A percentile compares a stretch with the other conserved stretches of the same genome.
Evolutionary conservation across 1,284 basidiomycete species (phyloP).

Genomic region (Rhodotorula sp.): DNA sequence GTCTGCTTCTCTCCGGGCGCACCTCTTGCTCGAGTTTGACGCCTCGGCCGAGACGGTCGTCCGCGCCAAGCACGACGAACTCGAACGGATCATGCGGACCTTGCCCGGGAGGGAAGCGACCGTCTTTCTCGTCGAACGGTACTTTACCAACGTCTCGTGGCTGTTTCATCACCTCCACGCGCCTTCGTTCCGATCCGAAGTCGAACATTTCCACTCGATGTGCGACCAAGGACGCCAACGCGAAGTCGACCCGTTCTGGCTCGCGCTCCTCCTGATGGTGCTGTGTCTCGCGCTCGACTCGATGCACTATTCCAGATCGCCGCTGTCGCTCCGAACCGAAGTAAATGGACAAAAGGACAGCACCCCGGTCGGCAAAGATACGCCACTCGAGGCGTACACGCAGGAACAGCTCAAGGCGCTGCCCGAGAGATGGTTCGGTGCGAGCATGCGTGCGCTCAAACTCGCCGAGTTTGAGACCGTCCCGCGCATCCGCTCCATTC

Average conservation of each 20-base stretch:
- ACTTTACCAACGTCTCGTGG: slow-evolving; percentile 38
- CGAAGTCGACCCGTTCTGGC: slow-evolving; percentile 40
- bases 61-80: slow-evolving; percentile 13
- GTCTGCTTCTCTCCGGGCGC: slow-evolving; percentile 15
- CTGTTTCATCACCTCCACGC: slow-evolving; percentile 37
- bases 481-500: slow-evolving; percentile 35
- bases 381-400: slow-evolving; percentile 26
- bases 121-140: slow-evolving; percentile 32
- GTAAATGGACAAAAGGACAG: not conserved
- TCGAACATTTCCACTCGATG: slow-evolving; percentile 35
- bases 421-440: slow-evolving; percentile 36
- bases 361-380: not conserved
- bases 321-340: slow-evolving; percentile 28
- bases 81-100: slow-evolving; percentile 26
- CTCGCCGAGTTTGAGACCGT: slow-evolving; percentile 38
- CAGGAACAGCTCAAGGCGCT: slow-evolving; percentile 30
- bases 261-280: slow-evolving; percentile 42
- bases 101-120: slow-evolving; percentile 25
- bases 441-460: slow-evolving; percentile 33
- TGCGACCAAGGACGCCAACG: slow-evolving; percentile 21
- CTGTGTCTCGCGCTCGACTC: slow-evolving; percentile 40
- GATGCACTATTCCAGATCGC: slow-evolving; percentile 33
- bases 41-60: slow-evolving; percentile 12
- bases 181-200: slow-evolving; percentile 33
- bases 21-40: slow-evolving; percentile 38